Percentiles rank a stretch among this genome's conserved stretches.
Evolutionary conservation across 164 flowering plant genomes (phyloP).

Genomic region (Akebia trifoliata): DNA sequence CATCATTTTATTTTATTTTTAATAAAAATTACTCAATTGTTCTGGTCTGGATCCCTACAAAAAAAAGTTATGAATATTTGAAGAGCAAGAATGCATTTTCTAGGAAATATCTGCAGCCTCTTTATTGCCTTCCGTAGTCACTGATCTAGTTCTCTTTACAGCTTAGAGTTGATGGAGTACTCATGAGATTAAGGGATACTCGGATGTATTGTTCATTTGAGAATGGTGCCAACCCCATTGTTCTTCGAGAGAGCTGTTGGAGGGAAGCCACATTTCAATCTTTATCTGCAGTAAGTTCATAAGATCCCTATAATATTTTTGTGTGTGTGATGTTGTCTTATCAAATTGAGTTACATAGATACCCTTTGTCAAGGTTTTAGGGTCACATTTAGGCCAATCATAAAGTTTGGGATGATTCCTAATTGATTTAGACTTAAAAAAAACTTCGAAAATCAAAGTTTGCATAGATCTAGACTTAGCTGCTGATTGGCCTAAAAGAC

Average conservation of each 20-base stretch:
- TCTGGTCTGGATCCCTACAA: neutral
- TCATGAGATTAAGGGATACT: constrained; percentile 92
- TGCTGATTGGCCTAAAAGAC: too few species aligned
- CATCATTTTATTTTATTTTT: neutral
- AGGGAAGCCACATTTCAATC: constrained; percentile 78
- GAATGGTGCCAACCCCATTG: constrained; percentile 29
- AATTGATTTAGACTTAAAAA: too few species aligned
- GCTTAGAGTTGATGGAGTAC: constrained; percentile 98
- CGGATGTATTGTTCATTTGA: constrained; percentile 72
- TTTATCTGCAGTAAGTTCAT: constrained; percentile 57
- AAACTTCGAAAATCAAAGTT: too few species aligned
- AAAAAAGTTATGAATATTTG: neutral
- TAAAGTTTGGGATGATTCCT: too few species aligned
- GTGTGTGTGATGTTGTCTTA: neutral
- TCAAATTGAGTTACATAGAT: neutral
- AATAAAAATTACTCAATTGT: neutral
- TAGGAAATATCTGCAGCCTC: neutral
- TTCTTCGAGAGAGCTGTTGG: constrained; percentile 92
- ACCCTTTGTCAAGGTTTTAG: too few species aligned
- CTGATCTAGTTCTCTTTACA: constrained; percentile 24
- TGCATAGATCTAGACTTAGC: too few species aligned
- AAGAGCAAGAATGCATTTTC: neutral
- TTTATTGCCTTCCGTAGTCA: neutral
- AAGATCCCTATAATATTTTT: constrained; percentile 8
- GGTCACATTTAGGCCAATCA: too few species aligned